Conservation (phyloP, 2,329 filamentous ascomycete species). For the Fusarium fujikuroi region DNA sequence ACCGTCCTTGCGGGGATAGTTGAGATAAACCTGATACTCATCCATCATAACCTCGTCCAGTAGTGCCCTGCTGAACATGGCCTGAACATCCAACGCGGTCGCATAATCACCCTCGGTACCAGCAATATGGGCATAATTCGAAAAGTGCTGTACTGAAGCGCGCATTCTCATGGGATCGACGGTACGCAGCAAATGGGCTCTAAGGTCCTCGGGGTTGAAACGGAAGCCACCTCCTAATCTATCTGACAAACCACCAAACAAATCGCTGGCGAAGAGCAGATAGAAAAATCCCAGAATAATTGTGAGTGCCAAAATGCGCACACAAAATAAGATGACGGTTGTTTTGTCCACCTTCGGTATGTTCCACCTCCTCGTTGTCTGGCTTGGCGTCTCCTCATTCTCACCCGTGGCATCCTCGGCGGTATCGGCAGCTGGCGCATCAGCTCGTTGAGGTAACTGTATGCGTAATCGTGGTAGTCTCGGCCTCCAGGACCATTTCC, state of each 20-base stretch:
- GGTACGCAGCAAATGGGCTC: constrained; percentile 76
- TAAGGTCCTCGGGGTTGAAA: constrained; percentile 86
- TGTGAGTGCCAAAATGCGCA: constrained; percentile 78
- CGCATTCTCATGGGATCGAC: constrained; percentile 77
- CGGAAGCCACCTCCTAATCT: constrained; percentile 72
- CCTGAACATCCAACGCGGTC: constrained; percentile 84
- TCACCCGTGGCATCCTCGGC: constrained; percentile 41
- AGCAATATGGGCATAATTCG: constrained; percentile 87
- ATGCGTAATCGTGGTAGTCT: constrained; percentile 64
- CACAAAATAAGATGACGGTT: constrained; percentile 69
- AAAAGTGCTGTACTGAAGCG: constrained; percentile 80
- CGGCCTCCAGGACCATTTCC: constrained; percentile 66
- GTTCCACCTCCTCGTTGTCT: constrained; percentile 38
- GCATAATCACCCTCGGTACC: constrained; percentile 94
- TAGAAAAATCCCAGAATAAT: constrained; percentile 83
- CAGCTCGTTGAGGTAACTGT: constrained; percentile 55
- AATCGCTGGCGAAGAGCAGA: constrained; percentile 84
- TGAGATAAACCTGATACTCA: constrained; percentile 88
- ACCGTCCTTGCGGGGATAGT: constrained; percentile 84
- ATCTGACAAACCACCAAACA: constrained; percentile 75
- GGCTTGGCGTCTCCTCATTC: constrained; percentile 42
- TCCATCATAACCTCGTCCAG: constrained; percentile 82
- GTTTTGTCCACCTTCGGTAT: constrained; percentile 56
- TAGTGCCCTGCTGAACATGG: constrained; percentile 75
- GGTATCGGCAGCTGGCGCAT: constrained; percentile 42